These are phyloP conservation scores for Solanum hybrid DNA, from an alignment of 305 asterid species.

Conservation along the genomic window DNA sequence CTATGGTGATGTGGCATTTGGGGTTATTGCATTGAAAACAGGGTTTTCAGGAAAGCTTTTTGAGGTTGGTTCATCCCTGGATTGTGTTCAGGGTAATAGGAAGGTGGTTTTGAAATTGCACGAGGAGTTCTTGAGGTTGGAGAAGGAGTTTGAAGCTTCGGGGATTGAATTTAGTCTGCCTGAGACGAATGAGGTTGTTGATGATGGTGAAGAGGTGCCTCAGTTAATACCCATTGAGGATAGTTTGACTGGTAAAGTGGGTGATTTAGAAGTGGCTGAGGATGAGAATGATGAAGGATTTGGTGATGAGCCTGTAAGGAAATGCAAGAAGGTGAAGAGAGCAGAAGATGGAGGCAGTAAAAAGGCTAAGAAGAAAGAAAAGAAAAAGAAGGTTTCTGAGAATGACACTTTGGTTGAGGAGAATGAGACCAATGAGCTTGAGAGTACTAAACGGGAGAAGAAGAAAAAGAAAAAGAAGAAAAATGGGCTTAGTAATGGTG, in stretches of 20 bases:
- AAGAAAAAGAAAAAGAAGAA: constrained; percentile 21
- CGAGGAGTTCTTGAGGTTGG: constrained; percentile 71
- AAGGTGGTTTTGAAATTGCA: constrained; percentile 63
- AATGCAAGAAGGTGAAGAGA: constrained; percentile 44
- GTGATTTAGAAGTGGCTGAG: constrained; percentile 15
- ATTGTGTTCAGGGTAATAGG: constrained; percentile 78
- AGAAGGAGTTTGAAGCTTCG: constrained; percentile 53
- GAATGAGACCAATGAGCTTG: constrained; percentile 8
- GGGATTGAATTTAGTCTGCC: constrained; percentile 50
- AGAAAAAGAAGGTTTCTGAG: neutral
- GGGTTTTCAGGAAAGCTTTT: constrained; percentile 50
- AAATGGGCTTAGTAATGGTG: constrained; percentile 10
- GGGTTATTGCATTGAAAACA: constrained; percentile 56
- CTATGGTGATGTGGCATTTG: constrained; percentile 42
- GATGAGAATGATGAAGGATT: constrained; percentile 6
- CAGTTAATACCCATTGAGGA: constrained; percentile 52
- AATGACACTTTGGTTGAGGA: neutral
- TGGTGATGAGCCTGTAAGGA: constrained; percentile 19
- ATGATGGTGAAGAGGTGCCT: constrained; percentile 49
- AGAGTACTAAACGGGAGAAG: constrained; percentile 26
- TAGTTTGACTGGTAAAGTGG: constrained; percentile 19
- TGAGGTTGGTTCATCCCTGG: constrained; percentile 52
- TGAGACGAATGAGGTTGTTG: constrained; percentile 15
- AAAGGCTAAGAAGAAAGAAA: constrained; percentile 29
- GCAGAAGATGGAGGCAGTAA: constrained; percentile 31